Evolutionary conservation across 495 filamentous ascomycete species (phyloP).

Genomic region (Hypoxylon fragiforme): DNA sequence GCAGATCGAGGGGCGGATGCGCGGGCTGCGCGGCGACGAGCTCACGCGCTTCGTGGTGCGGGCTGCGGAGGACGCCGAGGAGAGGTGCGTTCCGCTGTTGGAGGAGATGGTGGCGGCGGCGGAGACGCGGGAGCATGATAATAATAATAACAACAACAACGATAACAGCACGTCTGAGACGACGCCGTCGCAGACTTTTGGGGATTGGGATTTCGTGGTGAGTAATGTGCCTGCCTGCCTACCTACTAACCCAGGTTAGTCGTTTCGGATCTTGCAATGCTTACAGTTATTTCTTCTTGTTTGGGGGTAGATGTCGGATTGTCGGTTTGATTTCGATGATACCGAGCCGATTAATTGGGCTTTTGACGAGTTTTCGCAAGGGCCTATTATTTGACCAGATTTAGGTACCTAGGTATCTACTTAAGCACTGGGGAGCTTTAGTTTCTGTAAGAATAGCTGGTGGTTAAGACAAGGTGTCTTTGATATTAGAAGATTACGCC

Average conservation of each 20-base stretch:
- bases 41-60: constrained; percentile 34
- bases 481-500: no score
- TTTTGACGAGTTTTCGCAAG: constrained; percentile 11
- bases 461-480: no score
- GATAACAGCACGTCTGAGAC: no score
- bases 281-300: constrained; percentile 1
- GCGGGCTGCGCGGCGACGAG: constrained; percentile 33
- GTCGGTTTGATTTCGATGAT: constrained; percentile 13
- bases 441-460: no score
- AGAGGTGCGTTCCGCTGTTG: constrained; percentile 46
- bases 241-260: not conserved
- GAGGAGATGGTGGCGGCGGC: constrained; percentile 33
- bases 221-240: not conserved
- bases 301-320: constrained; percentile 27
- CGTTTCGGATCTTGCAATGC: no score
- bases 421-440: no score
- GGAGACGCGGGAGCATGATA: constrained; percentile 13
- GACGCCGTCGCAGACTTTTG: constrained; percentile 9
- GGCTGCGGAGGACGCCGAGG: constrained; percentile 27
- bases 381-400: no score
- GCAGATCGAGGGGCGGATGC: constrained; percentile 48
- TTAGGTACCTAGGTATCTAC: no score
- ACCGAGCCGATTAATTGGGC: constrained; percentile 19
- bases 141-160: no score
- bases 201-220: constrained; percentile 34